A percentile compares a stretch with the other conserved stretches of the same genome.
phyloP scores from a whole-genome alignment of 164 flowering plant species.

The Stephania japonica region DNA sequence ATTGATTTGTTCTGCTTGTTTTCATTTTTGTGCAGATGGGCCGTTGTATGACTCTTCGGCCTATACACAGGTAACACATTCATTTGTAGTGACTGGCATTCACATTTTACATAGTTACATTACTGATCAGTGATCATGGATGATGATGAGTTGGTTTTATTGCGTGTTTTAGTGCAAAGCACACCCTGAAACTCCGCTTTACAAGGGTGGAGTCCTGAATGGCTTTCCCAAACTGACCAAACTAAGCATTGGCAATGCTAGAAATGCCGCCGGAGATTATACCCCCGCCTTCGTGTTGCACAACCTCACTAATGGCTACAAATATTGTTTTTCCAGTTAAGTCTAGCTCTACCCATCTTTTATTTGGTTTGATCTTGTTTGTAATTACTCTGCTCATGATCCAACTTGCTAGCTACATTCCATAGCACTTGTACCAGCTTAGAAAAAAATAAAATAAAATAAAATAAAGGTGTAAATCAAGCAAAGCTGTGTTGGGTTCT shows the following conservation, averaged over 20 bases:
- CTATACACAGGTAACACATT: slow-evolving; percentile 53
- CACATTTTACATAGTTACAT: background rate
- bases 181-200: slow-evolving; percentile 61
- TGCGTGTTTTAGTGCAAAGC: slow-evolving; percentile 48
- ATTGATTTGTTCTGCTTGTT: background rate
- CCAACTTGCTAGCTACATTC: background rate
- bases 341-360: slow-evolving; percentile 9
- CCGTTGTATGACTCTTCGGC: slow-evolving; percentile 71
- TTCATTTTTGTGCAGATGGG: slow-evolving; percentile 47
- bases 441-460: background rate
- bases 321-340: slow-evolving; percentile 73
- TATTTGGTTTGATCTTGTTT: background rate
- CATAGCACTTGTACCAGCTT: background rate
- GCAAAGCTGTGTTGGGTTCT: background rate
- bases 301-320: slow-evolving; percentile 50
- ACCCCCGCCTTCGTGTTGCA: slow-evolving; percentile 43
- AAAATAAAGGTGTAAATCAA: background rate
- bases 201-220: slow-evolving; percentile 68
- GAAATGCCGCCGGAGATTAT: slow-evolving; percentile 10
- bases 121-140: background rate
- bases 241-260: background rate
- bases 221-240: slow-evolving; percentile 7
- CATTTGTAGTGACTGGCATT: background rate
- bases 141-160: background rate
- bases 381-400: no score